Evolutionary conservation across 768 basidiomycete genomes (phyloP), one percentile per base, ranked within the genome.

Genomic region (Tulasnella sp.): DNA sequence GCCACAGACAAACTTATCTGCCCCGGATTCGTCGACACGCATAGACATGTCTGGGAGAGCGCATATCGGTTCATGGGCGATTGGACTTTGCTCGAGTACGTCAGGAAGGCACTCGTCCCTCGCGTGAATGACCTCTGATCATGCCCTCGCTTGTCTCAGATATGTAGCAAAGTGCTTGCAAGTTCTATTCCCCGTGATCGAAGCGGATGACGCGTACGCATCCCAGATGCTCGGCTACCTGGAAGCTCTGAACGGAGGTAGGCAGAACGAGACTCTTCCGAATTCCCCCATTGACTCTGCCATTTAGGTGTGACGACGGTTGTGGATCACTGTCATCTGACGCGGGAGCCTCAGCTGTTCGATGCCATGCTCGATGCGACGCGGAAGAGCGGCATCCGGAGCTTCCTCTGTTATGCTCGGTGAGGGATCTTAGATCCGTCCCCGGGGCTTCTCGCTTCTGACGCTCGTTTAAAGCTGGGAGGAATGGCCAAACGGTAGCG

Each of bases 61-160:
- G 71, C 78, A 7, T 79, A 72, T 44, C 72, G 71, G 18, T 79
- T 62, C 62, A 79, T 79, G 78, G 78, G 78, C 14, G 78, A 79
- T 68, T 79, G 78, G 78, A 79, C 78, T 19, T 72, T 79, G 71
- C n/a, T 73, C 19, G 78, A 79, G 78, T 79, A 48, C 27, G 78
- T 72, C 34, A 52, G 40, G 12, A 34, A 38, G 31, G 27, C n/a
- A 10, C 24, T 10, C 19, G 31, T 40, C 42, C 42, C 42, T 44
- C 42, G 10, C 6, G 40, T 16, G 42, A 44, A 8, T 12, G 10
- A 5, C 42, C 10, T 74, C 72, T 21, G 7, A 46, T 19, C 4
- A 12, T 46, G n/a, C 72, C 39, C 14, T 19, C 38, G 38, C 38
- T 46, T 21, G 38, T 3, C 16, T 12, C 24, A 79, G 78, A 58